Percentiles rank a stretch among this genome's conserved stretches.
These are phyloP conservation scores for Leccinum subtestaceum DNA, from an alignment of 768 basidiomycete species.

Conservation along the genomic window DNA sequence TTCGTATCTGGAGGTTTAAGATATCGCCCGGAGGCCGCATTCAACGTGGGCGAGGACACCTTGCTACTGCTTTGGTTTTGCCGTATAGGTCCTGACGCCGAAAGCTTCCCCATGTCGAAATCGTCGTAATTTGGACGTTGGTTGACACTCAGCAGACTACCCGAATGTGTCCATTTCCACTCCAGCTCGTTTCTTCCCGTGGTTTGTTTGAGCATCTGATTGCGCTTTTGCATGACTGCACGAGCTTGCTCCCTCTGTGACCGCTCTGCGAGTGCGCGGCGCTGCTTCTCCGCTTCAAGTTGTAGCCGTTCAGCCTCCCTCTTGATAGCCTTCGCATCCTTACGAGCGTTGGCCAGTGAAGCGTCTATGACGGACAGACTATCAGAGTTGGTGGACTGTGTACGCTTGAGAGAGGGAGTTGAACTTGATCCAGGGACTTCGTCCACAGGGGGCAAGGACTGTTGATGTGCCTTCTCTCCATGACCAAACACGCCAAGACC, in stretches of 20 bases:
- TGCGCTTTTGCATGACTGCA: slow-evolving; percentile 89
- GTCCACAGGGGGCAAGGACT: slow-evolving; percentile 65
- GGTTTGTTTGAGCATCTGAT: slow-evolving; percentile 63
- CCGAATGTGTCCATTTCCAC: slow-evolving; percentile 49
- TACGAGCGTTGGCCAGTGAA: slow-evolving; percentile 38
- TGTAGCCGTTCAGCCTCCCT: slow-evolving; percentile 78
- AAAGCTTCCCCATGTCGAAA: slow-evolving; percentile 46
- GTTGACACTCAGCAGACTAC: slow-evolving; percentile 42
- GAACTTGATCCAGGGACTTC: slow-evolving; percentile 58
- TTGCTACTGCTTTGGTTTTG: slow-evolving; percentile 47
- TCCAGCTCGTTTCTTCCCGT: slow-evolving; percentile 54
- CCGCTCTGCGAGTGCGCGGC: slow-evolving; percentile 70
- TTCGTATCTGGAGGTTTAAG: slow-evolving; percentile 36
- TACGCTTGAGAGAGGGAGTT: slow-evolving; percentile 70
- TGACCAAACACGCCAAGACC: slow-evolving; percentile 67
- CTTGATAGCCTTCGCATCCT: slow-evolving; percentile 72
- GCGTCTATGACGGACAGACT: slow-evolving; percentile 58
- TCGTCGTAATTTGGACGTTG: slow-evolving; percentile 30
- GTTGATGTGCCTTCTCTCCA: slow-evolving; percentile 64
- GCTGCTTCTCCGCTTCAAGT: slow-evolving; percentile 81
- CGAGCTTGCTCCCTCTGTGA: slow-evolving; percentile 84
- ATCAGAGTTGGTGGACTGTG: slow-evolving; percentile 75
- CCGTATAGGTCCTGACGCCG: slow-evolving; percentile 62
- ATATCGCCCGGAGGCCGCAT: slow-evolving; percentile 63
- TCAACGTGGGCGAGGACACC: slow-evolving; percentile 47